phyloP scores from a whole-genome alignment of 2,329 filamentous ascomycete genomes.

The Aspergillus sp. region DNA sequence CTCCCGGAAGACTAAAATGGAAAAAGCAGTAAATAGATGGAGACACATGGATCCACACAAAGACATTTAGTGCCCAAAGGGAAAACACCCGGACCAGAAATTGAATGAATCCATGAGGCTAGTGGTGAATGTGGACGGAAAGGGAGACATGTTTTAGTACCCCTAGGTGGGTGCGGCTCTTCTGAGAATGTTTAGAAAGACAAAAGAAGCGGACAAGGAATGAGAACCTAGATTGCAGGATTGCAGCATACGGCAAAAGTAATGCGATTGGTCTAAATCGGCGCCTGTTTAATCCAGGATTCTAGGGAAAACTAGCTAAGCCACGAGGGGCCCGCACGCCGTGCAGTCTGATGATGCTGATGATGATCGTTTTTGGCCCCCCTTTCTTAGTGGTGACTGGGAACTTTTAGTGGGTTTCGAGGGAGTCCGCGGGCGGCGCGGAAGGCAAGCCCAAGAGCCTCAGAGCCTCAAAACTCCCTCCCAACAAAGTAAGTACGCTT shows the following conservation, averaged over 20 bases:
- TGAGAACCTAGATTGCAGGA: background rate
- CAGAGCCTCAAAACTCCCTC: background rate
- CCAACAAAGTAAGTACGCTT: no score
- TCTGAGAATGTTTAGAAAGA: background rate
- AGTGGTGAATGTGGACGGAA: background rate
- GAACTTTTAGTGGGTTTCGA: background rate
- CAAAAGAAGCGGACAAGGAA: background rate
- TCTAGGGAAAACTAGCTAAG: background rate
- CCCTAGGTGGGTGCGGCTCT: background rate
- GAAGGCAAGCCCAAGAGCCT: background rate
- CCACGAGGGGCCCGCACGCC: conserved; percentile 4
- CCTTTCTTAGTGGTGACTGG: background rate
- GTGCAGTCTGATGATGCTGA: background rate
- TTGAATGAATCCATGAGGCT: background rate
- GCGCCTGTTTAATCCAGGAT: background rate
- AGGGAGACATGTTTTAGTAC: conserved; percentile 1
- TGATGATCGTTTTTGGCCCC: background rate
- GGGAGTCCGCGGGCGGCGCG: background rate
- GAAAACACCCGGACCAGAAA: background rate
- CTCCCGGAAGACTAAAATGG: background rate
- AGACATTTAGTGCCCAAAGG: background rate
- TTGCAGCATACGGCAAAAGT: background rate
- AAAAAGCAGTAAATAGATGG: background rate
- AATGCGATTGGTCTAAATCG: background rate
- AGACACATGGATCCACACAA: background rate